Evolutionary conservation across 2,329 filamentous ascomycete genomes (phyloP), one percentile per base, ranked within the genome.

Genomic region (Ceratocystis diversiconidia): DNA sequence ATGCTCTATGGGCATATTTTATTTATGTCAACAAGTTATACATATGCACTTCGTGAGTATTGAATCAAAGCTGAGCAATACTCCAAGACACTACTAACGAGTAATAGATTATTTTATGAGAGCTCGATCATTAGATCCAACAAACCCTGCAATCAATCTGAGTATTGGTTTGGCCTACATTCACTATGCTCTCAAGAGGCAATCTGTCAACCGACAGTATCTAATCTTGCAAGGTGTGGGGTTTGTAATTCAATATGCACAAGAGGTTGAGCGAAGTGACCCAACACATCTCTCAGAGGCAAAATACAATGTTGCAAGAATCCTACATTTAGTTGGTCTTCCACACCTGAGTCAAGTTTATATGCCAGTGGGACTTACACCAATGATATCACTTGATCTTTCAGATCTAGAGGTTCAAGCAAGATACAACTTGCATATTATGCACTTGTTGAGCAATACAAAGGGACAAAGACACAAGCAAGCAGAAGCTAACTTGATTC

Each of bases 1-100:
- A 88, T 92, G 73, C 81, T 96, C 0, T 97, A 96, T 72, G 94
- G 89, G 0, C 89, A 97, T 72, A 90, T 96, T 68, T 80, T 96
- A 4, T 91, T 90, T 71, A 87, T 86, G 0, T 90, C 90, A 2
- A 89, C 87, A 62, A 90, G 87, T 70, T 95, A 94, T 75, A 85
- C 85, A 15, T 89, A 88, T 70, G 89, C 94, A 0, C 77, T 97
- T 43, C 92, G 86, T 85, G 76, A 70, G 76, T 74, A n/a, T 2
- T 10, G 48, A 12, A 41, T 7, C 10, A 46, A n/a, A 17, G 15
- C 68, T 69, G 22, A 69, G 36, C 48, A 36, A 55, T 62, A 28
- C 2, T 6, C 12, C 12, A 12, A 19, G 7, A 57, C 22, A 28
- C 46, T 46, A 46, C 17, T 4, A 61, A 57, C 28, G 43, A 3